Evolutionary conservation across 2,329 filamentous ascomycete genomes (phyloP), one percentile per base, ranked within the genome.

Genomic region (Fusarium armeniacum): DNA sequence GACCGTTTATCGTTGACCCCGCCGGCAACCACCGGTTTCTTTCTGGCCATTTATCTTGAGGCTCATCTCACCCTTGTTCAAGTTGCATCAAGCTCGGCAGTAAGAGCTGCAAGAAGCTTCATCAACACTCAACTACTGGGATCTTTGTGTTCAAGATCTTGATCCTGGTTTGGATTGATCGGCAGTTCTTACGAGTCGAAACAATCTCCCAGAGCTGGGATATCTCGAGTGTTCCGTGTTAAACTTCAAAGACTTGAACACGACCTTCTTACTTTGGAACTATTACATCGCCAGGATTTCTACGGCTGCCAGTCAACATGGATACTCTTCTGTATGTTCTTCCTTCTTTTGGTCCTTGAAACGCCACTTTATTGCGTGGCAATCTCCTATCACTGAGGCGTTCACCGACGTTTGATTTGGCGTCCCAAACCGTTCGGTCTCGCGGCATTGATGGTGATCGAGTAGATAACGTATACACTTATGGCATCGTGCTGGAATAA

Each of bases 311-410:
- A 46, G 35, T 55, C 71, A 76, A 56, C 58, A 90, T 90, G 87
- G 87, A 90, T 78, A 90, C 87, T 62, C 78, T 90, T 74, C 81
- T 90, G 86, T 89, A 82, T 80, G 87, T 86, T 35, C 45, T 22
- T n/a, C 35, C n/a, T 35, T 57, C 30, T 45, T 22, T 6, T 53
- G 60, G 11, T 47, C 18, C 38, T 47, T 36, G 24, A 5, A 22
- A 35, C 44, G 30, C 40, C 40, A 26, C 22, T 49, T 15, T 24
- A 22, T 24, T 22, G 8, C 9, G 16, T 30, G 30, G 36, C 43
- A 28, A 16, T 47, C 28, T 8, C 16, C 32, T 35, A 32, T 47
- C 30, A 44, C 15, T 51, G 16, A 62, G 16, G 32, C 49, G 24
- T 47, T 47, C 10, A 41, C 53, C 36, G 12, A 35, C 20, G 33